Percentiles rank a stretch among this genome's conserved stretches.
Conservation (phyloP, 257 asterid genomes). For the Plantago elongata region DNA sequence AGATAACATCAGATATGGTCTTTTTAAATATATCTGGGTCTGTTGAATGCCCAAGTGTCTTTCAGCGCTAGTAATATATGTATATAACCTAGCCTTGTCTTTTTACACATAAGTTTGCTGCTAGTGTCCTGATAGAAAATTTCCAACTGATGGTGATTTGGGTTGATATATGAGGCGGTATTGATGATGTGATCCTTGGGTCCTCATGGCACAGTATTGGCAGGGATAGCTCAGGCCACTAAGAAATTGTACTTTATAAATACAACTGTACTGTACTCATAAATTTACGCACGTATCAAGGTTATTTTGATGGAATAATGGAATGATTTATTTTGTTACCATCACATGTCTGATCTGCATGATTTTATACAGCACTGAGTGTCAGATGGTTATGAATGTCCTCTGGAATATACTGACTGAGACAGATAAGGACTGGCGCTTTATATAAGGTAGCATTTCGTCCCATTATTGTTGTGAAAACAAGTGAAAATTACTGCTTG, state of each 20-base stretch:
- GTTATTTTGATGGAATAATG: conserved; percentile 4
- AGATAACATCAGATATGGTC: no score
- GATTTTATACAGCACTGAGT: conserved; percentile 66
- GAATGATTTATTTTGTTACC: conserved; percentile 15
- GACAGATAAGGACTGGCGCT: conserved; percentile 87
- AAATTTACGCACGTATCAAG: conserved; percentile 8
- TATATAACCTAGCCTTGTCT: no score
- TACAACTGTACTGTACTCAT: conserved; percentile 12
- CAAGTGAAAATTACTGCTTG: not conserved
- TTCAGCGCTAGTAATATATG: no score
- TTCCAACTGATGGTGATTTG: not conserved
- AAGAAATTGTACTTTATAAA: conserved; percentile 61
- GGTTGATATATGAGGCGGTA: not conserved
- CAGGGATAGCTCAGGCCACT: conserved; percentile 89
- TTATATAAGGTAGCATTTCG: conserved; percentile 55
- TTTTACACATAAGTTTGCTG: no score
- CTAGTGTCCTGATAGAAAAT: no score
- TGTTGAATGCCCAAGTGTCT: no score
- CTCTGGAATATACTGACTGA: conserved; percentile 82
- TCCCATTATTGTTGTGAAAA: conserved; percentile 3
- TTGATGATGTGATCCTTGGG: conserved; percentile 98
- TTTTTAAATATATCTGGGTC: no score
- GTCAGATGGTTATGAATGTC: conserved; percentile 87
- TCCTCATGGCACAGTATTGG: conserved; percentile 93
- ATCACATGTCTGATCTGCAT: conserved; percentile 28